A percentile compares a stretch with the other conserved stretches of the same genome.
Evolutionary conservation across 1,284 basidiomycete genomes (phyloP).

Genomic region (Rhodotorula sp.): DNA sequence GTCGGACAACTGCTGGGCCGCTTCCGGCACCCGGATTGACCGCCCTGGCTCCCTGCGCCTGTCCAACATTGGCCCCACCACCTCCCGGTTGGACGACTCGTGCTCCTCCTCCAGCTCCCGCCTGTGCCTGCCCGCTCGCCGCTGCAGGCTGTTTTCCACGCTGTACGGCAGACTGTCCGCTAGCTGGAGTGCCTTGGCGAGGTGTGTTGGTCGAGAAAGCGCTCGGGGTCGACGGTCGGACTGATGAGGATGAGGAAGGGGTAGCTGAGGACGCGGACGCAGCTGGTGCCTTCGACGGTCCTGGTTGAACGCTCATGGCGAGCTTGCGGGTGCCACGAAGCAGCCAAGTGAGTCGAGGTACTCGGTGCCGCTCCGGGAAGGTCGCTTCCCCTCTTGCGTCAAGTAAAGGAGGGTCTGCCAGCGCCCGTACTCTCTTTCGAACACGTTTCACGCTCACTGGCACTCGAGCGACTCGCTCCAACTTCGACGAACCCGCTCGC

Average conservation of each 20-base stretch:
- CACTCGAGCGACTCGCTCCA: too few species aligned
- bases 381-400: background rate
- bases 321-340: background rate
- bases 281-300: background rate
- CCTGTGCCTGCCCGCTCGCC: background rate
- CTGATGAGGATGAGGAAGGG: background rate
- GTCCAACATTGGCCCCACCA: background rate
- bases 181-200: background rate
- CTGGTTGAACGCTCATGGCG: background rate
- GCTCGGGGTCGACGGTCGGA: background rate
- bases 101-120: background rate
- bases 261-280: constrained; percentile 3
- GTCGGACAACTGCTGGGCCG: constrained; percentile 29
- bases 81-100: constrained; percentile 3
- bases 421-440: too few species aligned
- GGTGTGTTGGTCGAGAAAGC: constrained; percentile 7
- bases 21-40: background rate
- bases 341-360: too few species aligned
- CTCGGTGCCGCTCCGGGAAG: too few species aligned
- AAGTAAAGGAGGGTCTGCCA: background rate
- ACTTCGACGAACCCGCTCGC: background rate
- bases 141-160: background rate
- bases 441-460: too few species aligned
- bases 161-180: background rate
- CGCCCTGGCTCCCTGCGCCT: background rate